Conservation (phyloP, 208 protist genomes). For the Angomonas deanei region DNA sequence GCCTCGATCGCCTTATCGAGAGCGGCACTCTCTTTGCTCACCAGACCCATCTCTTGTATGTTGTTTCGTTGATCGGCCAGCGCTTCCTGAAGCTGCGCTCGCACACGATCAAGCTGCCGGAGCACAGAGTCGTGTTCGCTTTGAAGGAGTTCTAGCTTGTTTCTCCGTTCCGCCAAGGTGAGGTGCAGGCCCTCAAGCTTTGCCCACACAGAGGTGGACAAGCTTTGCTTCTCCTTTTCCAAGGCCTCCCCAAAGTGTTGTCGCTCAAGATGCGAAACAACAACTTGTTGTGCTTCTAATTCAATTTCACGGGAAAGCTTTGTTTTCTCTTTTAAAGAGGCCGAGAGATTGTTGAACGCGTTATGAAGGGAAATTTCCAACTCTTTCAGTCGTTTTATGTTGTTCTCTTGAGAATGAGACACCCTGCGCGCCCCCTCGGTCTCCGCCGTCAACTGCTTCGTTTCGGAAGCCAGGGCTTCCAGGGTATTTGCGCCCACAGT, state of each 20-base stretch:
- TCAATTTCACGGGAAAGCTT: constrained; percentile 22
- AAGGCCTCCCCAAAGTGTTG: constrained; percentile 38
- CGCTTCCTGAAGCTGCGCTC: constrained; percentile 19
- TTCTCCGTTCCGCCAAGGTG: constrained; percentile 7
- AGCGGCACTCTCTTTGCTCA: constrained; percentile 20
- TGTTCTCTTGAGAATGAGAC: not conserved
- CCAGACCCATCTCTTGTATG: constrained; percentile 27
- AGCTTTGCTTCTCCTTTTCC: constrained; percentile 19
- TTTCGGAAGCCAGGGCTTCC: constrained; percentile 7
- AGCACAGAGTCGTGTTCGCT: constrained; percentile 28
- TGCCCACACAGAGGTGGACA: constrained; percentile 33
- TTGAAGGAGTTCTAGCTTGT: constrained; percentile 17
- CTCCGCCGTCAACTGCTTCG: not conserved
- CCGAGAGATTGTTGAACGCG: constrained; percentile 2
- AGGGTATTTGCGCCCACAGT: constrained; percentile 1
- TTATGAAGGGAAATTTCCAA: not conserved
- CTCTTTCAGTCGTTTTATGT: not conserved
- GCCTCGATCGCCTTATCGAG: constrained; percentile 32
- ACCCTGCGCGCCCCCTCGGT: not conserved
- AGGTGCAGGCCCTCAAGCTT: constrained; percentile 23
- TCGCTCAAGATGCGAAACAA: constrained; percentile 23
- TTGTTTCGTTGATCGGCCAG: constrained; percentile 42
- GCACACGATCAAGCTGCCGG: constrained; percentile 28
- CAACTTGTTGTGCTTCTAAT: constrained; percentile 27
- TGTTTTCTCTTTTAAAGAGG: constrained; percentile 13